Evolutionary conservation across 2,329 filamentous ascomycete genomes (phyloP).

Genomic region (Colletotrichum tamarilloi): DNA sequence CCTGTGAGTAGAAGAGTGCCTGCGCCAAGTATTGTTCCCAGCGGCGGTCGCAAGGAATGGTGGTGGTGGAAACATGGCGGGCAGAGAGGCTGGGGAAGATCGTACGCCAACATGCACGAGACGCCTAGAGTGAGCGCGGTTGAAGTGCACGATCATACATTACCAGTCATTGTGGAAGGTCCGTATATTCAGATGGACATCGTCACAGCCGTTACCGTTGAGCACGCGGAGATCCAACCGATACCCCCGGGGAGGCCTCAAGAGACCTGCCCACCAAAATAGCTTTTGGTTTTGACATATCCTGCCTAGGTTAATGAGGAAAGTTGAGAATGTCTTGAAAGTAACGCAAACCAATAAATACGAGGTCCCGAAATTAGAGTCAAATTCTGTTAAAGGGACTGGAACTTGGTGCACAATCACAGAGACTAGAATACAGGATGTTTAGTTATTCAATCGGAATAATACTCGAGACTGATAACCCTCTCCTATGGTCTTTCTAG

Average conservation of each 20-base stretch:
- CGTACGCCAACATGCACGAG: constrained; percentile 13
- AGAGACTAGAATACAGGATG: background rate
- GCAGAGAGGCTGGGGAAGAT: constrained; percentile 15
- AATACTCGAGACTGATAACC: background rate
- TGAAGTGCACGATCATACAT: background rate
- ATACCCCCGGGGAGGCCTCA: background rate
- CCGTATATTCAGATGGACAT: constrained; percentile 54
- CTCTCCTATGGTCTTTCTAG: too few species aligned
- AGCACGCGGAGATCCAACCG: constrained; percentile 34
- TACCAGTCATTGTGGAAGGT: constrained; percentile 2
- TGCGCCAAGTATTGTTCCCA: background rate
- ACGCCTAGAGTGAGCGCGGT: constrained; percentile 4
- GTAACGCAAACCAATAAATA: background rate
- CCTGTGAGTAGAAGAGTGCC: constrained; percentile 16
- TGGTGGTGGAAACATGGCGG: constrained; percentile 33
- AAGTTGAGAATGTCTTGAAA: background rate
- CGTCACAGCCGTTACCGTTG: constrained; percentile 54
- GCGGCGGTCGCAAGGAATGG: constrained; percentile 8
- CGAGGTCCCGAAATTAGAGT: too few species aligned
- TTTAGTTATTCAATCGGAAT: background rate
- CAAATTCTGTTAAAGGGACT: too few species aligned
- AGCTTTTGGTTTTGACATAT: background rate
- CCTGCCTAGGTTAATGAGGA: background rate
- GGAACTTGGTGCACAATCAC: background rate
- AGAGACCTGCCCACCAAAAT: background rate